Conservation (phyloP, 192 early-diverging fungal genomes). For the Rhizophagus prolifer region DNA sequence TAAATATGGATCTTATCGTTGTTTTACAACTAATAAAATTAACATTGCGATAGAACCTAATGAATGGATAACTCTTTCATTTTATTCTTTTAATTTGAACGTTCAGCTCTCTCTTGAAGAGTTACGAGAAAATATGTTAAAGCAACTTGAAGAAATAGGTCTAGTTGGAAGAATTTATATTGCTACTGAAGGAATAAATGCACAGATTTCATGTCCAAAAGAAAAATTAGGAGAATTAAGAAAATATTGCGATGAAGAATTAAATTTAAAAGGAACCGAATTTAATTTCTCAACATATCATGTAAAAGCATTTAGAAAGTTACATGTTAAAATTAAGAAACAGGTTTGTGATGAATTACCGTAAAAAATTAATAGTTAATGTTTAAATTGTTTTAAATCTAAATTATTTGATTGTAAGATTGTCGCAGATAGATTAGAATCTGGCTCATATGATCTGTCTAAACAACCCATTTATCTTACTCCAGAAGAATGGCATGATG, state of each 20-base stretch:
- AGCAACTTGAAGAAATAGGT: slow-evolving; percentile 45
- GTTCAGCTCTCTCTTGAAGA: slow-evolving; percentile 27
- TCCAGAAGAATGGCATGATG: slow-evolving; percentile 67
- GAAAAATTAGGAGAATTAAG: slow-evolving; percentile 49
- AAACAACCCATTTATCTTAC: slow-evolving; percentile 66
- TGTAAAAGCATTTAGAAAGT: slow-evolving; percentile 58
- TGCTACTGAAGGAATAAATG: slow-evolving; percentile 74
- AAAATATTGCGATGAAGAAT: slow-evolving; percentile 47
- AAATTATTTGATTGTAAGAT: slow-evolving; percentile 37
- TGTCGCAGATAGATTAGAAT: slow-evolving; percentile 57
- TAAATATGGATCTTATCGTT: neutral
- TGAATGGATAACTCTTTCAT: slow-evolving; percentile 48
- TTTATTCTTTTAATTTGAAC: slow-evolving; percentile 52
- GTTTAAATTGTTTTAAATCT: neutral
- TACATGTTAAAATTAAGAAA: slow-evolving; percentile 67
- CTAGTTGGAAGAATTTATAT: slow-evolving; percentile 77
- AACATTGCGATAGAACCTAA: neutral
- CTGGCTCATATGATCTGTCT: slow-evolving; percentile 52
- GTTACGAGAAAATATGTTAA: slow-evolving; percentile 43
- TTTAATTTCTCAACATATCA: slow-evolving; percentile 70
- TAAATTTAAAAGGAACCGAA: slow-evolving; percentile 43
- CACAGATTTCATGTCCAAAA: slow-evolving; percentile 70
- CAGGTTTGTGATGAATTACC: slow-evolving; percentile 39
- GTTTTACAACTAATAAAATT: neutral
- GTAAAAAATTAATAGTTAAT: slow-evolving; percentile 7